phyloP scores from a whole-genome alignment of 176 grass and related monocot species.

The Guadua angustifolia region DNA sequence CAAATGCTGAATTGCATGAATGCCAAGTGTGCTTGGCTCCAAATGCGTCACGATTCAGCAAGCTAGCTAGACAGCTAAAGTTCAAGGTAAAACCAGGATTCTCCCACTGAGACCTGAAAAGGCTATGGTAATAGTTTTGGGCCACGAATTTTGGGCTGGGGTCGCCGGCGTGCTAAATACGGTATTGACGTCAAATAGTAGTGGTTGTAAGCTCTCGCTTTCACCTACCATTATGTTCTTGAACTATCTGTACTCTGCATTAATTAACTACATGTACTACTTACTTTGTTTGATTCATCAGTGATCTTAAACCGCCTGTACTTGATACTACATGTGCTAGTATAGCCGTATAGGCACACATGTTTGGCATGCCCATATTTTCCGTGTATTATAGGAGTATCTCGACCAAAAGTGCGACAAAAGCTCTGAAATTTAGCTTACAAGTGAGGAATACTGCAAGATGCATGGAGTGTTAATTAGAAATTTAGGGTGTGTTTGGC shows the following conservation, averaged over 20 bases:
- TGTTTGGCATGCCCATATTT: neutral
- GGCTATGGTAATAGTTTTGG: neutral
- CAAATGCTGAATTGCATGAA: neutral
- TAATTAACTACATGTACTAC: neutral
- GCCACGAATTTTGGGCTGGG: constrained; percentile 14
- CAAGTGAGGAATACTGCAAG: constrained; percentile 20
- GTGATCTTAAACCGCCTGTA: neutral
- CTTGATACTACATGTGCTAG: neutral
- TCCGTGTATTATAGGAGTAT: neutral
- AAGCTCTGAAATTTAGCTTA: constrained; percentile 13
- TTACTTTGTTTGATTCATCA: neutral
- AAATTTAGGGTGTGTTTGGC: too few species aligned
- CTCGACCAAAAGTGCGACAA: neutral
- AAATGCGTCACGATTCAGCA: neutral
- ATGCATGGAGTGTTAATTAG: neutral
- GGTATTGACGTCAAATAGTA: constrained; percentile 29
- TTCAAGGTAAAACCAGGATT: constrained; percentile 30
- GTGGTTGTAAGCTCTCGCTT: neutral
- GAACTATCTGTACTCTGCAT: neutral
- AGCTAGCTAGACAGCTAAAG: constrained; percentile 14
- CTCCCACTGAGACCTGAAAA: neutral
- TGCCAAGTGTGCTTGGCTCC: neutral
- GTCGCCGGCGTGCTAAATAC: constrained; percentile 43
- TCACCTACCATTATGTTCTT: neutral
- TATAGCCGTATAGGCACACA: too few species aligned